These are phyloP conservation scores for Melanopsichium pennsylvanicum DNA, from an alignment of 1,284 basidiomycete species.

Conservation along the genomic window DNA sequence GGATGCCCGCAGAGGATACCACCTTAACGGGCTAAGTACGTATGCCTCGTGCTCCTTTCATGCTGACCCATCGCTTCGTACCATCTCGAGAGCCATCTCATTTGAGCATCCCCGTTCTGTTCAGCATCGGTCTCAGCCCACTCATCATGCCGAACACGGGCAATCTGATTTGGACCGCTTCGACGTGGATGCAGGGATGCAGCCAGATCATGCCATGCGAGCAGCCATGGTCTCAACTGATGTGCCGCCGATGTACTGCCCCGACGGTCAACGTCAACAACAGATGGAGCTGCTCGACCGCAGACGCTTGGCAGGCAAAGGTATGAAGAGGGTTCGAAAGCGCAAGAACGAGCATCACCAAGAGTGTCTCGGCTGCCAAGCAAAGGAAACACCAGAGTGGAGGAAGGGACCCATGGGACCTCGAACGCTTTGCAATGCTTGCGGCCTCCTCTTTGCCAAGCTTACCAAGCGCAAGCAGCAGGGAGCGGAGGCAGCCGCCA, in stretches of 20 bases:
- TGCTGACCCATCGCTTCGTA: conserved; percentile 1
- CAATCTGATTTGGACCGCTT: not conserved
- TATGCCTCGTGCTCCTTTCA: not conserved
- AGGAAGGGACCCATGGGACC: conserved; percentile 63
- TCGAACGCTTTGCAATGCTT: conserved; percentile 60
- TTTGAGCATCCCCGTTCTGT: conserved; percentile 17
- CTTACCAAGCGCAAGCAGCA: conserved; percentile 44
- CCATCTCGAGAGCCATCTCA: conserved; percentile 21
- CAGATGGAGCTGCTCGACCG: conserved; percentile 38
- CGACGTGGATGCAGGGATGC: not conserved
- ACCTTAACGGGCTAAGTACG: not conserved
- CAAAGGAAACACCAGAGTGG: conserved; percentile 62
- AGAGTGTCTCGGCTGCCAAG: conserved; percentile 46
- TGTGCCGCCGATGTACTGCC: conserved; percentile 3
- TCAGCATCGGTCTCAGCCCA: not conserved
- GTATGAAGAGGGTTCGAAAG: conserved; percentile 44
- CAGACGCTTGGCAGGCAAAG: conserved; percentile 36
- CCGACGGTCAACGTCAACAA: conserved; percentile 23
- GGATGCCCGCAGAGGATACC: not conserved
- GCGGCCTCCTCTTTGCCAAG: conserved; percentile 62
- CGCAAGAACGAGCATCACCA: conserved; percentile 50
- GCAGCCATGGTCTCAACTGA: not conserved
- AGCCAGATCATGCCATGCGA: conserved; percentile 1
- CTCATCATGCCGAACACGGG: not conserved
- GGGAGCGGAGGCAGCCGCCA: conserved; percentile 38